Evolutionary conservation across 768 basidiomycete genomes (phyloP).

Genomic region (Suillus placidus): DNA sequence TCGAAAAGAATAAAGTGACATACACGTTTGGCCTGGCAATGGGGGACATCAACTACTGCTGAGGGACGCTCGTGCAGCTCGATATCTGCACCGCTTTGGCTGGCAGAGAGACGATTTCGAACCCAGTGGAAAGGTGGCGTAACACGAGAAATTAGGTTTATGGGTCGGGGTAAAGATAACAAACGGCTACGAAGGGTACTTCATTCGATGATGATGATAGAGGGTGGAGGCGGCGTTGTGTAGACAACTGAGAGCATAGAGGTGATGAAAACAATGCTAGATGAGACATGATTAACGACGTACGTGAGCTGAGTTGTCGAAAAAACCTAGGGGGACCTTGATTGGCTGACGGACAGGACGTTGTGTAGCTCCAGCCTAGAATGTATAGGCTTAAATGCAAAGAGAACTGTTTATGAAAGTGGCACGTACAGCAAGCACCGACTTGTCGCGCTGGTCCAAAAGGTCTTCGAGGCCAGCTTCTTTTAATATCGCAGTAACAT

Average conservation of each 20-base stretch:
- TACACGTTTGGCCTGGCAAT: too few relatives aligned
- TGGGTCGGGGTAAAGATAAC: neutral
- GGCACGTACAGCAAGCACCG: too few relatives aligned
- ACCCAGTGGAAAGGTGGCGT: neutral
- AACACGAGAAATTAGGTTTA: neutral
- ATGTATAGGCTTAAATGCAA: too few relatives aligned
- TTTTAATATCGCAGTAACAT: too few relatives aligned
- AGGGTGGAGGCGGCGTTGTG: neutral
- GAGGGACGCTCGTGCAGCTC: neutral
- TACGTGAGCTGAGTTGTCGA: neutral
- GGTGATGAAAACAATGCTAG: neutral
- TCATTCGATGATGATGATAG: neutral
- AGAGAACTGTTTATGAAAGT: too few relatives aligned
- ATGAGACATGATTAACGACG: neutral
- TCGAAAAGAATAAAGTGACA: too few relatives aligned
- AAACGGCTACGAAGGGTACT: neutral
- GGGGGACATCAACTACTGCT: neutral
- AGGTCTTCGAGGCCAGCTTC: too few relatives aligned
- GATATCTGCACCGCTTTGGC: neutral
- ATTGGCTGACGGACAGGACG: too few relatives aligned
- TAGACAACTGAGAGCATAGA: neutral
- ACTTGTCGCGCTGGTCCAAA: too few relatives aligned
- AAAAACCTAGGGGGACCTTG: neutral
- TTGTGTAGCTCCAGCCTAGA: too few relatives aligned
- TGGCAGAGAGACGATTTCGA: neutral